Conservation (phyloP, 805 yeast species). For the Allodekkera sacchari region DNA sequence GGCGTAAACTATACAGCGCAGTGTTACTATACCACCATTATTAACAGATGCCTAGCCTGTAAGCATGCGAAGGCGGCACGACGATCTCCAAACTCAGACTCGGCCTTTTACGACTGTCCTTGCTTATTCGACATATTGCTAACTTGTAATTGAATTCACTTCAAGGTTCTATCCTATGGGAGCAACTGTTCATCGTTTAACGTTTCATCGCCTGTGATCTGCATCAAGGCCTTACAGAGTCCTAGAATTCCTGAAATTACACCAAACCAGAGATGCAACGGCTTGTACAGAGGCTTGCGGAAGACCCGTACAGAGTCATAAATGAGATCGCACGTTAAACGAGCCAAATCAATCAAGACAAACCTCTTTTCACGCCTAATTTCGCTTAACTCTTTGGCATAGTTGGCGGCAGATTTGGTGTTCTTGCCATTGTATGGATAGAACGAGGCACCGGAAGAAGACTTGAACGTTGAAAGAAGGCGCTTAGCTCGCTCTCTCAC, state of each 20-base stretch:
- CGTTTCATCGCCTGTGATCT: conserved; percentile 15
- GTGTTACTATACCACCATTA: too few species aligned
- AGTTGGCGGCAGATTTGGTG: conserved; percentile 5
- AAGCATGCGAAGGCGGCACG: too few species aligned
- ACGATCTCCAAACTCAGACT: too few species aligned
- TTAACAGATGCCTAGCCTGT: too few species aligned
- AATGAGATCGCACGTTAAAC: conserved; percentile 36
- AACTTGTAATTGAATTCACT: too few species aligned
- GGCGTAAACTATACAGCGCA: too few species aligned
- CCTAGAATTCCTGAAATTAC: conserved; percentile 26
- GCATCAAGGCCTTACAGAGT: conserved; percentile 22
- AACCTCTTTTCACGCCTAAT: conserved; percentile 23
- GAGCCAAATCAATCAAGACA: conserved; percentile 31
- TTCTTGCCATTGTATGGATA: too few species aligned
- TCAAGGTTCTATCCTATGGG: too few species aligned
- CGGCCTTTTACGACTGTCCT: too few species aligned
- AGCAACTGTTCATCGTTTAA: conserved; percentile 2
- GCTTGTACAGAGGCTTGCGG: conserved; percentile 24
- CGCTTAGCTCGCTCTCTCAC: conserved; percentile 47
- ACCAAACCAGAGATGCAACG: conserved; percentile 23
- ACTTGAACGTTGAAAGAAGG: conserved; percentile 13
- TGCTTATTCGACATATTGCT: too few species aligned
- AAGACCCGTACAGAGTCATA: conserved; percentile 42
- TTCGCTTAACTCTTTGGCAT: conserved; percentile 3
- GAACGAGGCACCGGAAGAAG: too few species aligned